Conservation (phyloP, 176 grass and related monocot genomes). For the Eremochloa ophiuroides region DNA sequence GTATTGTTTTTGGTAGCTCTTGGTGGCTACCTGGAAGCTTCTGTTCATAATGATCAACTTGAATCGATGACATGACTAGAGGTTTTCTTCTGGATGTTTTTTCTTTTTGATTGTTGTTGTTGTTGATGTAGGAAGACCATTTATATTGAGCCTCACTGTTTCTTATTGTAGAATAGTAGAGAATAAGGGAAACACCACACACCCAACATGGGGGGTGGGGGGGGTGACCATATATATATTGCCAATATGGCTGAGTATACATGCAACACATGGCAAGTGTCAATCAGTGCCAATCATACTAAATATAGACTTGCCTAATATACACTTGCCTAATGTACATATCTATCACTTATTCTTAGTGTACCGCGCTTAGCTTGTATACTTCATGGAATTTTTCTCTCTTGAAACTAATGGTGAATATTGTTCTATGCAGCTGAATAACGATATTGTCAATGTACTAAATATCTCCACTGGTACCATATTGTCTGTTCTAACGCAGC, state of each 20-base stretch:
- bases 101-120: too few relatives aligned
- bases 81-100: neutral
- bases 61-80: neutral
- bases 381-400: neutral
- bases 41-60: neutral
- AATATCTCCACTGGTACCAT: slow-evolving; percentile 74
- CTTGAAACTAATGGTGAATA: slow-evolving; percentile 14
- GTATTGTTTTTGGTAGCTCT: neutral
- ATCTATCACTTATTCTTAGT: too few relatives aligned
- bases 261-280: too few relatives aligned
- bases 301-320: too few relatives aligned
- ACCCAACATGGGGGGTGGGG: too few relatives aligned
- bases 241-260: too few relatives aligned
- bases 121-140: neutral
- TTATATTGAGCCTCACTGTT: neutral
- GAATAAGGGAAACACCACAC: too few relatives aligned
- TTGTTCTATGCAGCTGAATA: slow-evolving; percentile 69
- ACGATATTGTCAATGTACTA: slow-evolving; percentile 84
- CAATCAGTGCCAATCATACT: too few relatives aligned
- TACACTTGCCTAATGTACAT: too few relatives aligned
- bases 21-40: neutral
- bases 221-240: too few relatives aligned
- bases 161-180: too few relatives aligned
- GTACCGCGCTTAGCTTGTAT: neutral
- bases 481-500: slow-evolving; percentile 66